Conservation (phyloP, 2,329 filamentous ascomycete genomes). For the Knoxdaviesia capensis region DNA sequence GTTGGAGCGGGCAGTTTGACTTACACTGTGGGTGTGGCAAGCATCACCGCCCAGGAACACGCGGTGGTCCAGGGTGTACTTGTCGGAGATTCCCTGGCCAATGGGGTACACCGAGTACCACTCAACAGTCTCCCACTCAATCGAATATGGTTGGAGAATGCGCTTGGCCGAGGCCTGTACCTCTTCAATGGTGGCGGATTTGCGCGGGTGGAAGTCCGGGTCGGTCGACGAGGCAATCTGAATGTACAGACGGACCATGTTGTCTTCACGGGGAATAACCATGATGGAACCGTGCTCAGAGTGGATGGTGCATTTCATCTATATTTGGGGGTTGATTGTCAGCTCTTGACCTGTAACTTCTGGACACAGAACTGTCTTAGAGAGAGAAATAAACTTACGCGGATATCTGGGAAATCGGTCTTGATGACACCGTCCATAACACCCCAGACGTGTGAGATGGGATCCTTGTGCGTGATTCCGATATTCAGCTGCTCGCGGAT, state of each 20-base stretch:
- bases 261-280: constrained; percentile 50
- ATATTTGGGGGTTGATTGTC: background rate
- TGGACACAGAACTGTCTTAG: background rate
- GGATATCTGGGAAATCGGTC: constrained; percentile 61
- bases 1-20: constrained; percentile 9
- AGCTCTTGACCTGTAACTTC: background rate
- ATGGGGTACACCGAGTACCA: constrained; percentile 67
- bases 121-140: constrained; percentile 46
- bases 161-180: constrained; percentile 45
- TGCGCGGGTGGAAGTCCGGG: constrained; percentile 38
- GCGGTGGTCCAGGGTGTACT: constrained; percentile 44
- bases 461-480: constrained; percentile 49
- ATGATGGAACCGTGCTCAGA: constrained; percentile 57
- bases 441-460: constrained; percentile 53
- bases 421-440: constrained; percentile 56
- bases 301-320: constrained; percentile 61
- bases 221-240: constrained; percentile 44
- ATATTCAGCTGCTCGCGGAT: constrained; percentile 47
- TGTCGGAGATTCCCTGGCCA: constrained; percentile 51
- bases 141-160: constrained; percentile 45
- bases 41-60: constrained; percentile 61
- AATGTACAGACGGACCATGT: constrained; percentile 46
- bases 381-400: constrained; percentile 19
- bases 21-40: constrained; percentile 58
- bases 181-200: constrained; percentile 39